Evolutionary conservation across 305 asterid genomes (phyloP), one percentile per base, ranked within the genome.

Genomic region (Rubia tinctorum): DNA sequence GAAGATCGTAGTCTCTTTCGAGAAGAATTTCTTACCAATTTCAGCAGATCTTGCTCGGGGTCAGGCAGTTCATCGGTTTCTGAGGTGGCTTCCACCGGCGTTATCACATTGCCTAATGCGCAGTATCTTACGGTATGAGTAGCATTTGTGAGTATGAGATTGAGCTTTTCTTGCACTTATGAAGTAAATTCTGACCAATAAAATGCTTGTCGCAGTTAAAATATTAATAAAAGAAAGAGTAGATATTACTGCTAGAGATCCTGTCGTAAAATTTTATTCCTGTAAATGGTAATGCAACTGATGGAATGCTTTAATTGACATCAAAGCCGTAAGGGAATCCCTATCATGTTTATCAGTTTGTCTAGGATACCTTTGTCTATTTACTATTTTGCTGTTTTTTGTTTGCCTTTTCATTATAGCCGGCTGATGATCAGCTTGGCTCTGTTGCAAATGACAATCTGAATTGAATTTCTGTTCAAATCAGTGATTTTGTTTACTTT

Each of bases 41-140:
- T 78, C 15, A 71, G 73, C 68, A 42, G 12, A 8, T n/a, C 71
- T 73, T 49, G 42, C 64, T 69, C 63, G 0, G 68, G 47, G 3
- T 69, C 76, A 27, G 68, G 75, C 49, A 49, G 71, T 66, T 86
- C 84, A 39, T 58, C 78, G 42, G 75, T 69, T 7, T 75, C 83
- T 79, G 74, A 73, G 14, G 4, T n/a, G 25, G 13, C 75, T 68
- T 74, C 75, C 44, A 77, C 75, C 39, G 55, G 55, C 14, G 51
- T 80, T 56, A 53, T 45, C 64, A 22, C 81, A 77, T 80, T 75
- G 69, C 63, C 76, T 18, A 78, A 68, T 71, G 76, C 60, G 39
- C 69, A 71, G 67, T 78, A 71, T 22, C 20, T 79, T 27, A 83
- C 80, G 93, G 90, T 89, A 81, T 7, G 12, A 34, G 69, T 34